These are phyloP conservation scores for Jackrogersella multiformis DNA, from an alignment of 495 filamentous ascomycete genomes.

Conservation along the genomic window DNA sequence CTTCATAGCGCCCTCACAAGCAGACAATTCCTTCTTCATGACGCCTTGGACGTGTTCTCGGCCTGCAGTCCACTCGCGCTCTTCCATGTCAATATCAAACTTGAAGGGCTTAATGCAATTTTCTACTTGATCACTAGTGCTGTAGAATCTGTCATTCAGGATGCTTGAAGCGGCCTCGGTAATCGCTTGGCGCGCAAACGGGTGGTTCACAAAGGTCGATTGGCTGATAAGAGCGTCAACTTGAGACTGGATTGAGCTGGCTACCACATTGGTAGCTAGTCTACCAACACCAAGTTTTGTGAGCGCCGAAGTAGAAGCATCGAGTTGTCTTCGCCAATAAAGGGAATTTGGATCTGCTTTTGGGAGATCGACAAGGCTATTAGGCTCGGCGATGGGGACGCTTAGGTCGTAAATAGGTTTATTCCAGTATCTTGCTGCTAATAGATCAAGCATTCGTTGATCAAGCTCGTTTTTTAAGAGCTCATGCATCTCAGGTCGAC, in stretches of 20 bases:
- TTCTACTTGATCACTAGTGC: slow-evolving; percentile 97
- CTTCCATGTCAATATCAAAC: slow-evolving; percentile 93
- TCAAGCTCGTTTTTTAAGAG: slow-evolving; percentile 93
- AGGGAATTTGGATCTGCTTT: slow-evolving; percentile 83
- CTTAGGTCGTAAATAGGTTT: slow-evolving; percentile 84
- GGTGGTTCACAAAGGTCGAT: slow-evolving; percentile 88
- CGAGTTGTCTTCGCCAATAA: slow-evolving; percentile 94
- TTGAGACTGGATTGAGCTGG: slow-evolving; percentile 84
- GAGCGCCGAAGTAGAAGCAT: slow-evolving; percentile 86
- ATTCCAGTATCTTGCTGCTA: slow-evolving; percentile 97
- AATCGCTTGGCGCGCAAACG: slow-evolving; percentile 90
- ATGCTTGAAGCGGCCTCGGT: slow-evolving; percentile 87
- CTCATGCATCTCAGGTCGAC: slow-evolving; percentile 85
- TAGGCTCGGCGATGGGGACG: slow-evolving; percentile 68
- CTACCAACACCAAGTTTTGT: slow-evolving; percentile 94
- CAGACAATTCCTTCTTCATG: slow-evolving; percentile 82
- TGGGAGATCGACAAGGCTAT: slow-evolving; percentile 78
- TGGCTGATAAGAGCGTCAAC: slow-evolving; percentile 78
- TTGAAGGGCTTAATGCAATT: slow-evolving; percentile 99
- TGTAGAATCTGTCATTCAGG: slow-evolving; percentile 92
- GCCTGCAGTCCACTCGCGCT: slow-evolving; percentile 84
- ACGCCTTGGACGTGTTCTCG: slow-evolving; percentile 79
- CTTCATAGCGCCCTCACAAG: slow-evolving; percentile 82
- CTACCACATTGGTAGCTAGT: slow-evolving; percentile 88
- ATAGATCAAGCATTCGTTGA: slow-evolving; percentile 93